Conservation (phyloP, 1,284 basidiomycete species). For the Macrocystidia cucumis region DNA sequence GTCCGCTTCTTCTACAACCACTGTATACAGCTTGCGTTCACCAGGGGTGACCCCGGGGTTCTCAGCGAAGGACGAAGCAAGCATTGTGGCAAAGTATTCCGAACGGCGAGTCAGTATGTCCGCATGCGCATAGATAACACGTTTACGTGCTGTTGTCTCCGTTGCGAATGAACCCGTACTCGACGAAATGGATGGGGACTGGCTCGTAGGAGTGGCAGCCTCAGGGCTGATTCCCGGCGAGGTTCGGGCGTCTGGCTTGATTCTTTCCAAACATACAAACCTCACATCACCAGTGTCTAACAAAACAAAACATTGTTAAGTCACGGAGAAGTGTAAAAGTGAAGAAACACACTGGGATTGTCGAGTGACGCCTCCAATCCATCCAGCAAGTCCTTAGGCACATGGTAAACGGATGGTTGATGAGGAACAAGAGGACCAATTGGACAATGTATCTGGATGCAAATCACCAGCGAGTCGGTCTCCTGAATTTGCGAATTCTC, state of each 20-base stretch:
- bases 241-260: slow-evolving; percentile 23
- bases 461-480: slow-evolving; percentile 61
- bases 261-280: slow-evolving; percentile 66
- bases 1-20: slow-evolving; percentile 77
- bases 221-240: slow-evolving; percentile 18
- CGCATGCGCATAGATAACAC: slow-evolving; percentile 76
- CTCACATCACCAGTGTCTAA: slow-evolving; percentile 43
- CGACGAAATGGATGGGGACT: slow-evolving; percentile 27
- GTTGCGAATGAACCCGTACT: slow-evolving; percentile 33
- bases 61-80: slow-evolving; percentile 67
- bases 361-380: slow-evolving; percentile 57
- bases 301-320: slow-evolving; percentile 1
- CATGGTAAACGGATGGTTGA: slow-evolving; percentile 57
- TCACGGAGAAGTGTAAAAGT: neutral
- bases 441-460: slow-evolving; percentile 65
- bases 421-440: slow-evolving; percentile 58
- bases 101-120: slow-evolving; percentile 67
- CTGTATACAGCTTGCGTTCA: slow-evolving; percentile 53
- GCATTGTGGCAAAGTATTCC: slow-evolving; percentile 78
- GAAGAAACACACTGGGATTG: slow-evolving; percentile 42
- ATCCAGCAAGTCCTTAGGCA: slow-evolving; percentile 54
- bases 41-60: slow-evolving; percentile 30
- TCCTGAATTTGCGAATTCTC: slow-evolving; percentile 49
- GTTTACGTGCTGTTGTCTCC: slow-evolving; percentile 49
- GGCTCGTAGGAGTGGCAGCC: slow-evolving; percentile 15